These are phyloP conservation scores for Prorocentrum cordatum DNA, from an alignment of 169 alveolate species.

Conservation along the genomic window DNA sequence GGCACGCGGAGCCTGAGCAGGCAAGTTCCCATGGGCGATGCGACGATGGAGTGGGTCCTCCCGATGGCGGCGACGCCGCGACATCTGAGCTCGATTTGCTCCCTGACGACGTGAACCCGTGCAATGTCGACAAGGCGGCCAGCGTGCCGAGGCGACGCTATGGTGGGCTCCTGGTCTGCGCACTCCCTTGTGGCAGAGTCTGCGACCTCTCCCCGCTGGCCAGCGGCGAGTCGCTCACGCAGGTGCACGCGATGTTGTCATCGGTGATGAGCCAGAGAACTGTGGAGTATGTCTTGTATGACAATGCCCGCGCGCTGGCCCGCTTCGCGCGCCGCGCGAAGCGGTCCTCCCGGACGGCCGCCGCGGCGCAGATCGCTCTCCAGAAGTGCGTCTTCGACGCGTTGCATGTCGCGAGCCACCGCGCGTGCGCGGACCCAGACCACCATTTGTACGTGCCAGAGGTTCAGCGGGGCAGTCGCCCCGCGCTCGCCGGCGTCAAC, in stretches of 20 bases:
- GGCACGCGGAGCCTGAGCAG: no score
- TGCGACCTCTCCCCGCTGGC: neutral
- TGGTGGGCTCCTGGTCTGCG: neutral
- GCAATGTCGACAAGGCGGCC: neutral
- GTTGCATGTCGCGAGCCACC: neutral
- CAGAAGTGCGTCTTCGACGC: neutral
- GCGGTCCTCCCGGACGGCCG: neutral
- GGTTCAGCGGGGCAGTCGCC: neutral
- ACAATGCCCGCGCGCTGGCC: constrained; percentile 24
- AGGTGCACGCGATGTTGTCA: neutral
- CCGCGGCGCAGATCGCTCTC: neutral
- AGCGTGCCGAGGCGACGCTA: neutral
- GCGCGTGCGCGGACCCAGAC: neutral
- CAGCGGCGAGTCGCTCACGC: neutral
- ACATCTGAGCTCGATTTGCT: neutral
- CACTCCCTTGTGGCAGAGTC: neutral
- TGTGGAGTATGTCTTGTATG: neutral
- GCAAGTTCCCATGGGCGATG: no score
- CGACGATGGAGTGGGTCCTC: neutral
- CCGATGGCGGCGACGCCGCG: neutral
- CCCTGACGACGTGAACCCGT: neutral
- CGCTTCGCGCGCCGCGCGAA: neutral
- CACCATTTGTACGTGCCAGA: neutral
- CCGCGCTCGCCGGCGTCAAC: neutral
- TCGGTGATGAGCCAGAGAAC: neutral